Evolutionary conservation across 768 basidiomycete species (phyloP), one percentile per base, ranked within the genome.

Genomic region (Agaricus blazei): DNA sequence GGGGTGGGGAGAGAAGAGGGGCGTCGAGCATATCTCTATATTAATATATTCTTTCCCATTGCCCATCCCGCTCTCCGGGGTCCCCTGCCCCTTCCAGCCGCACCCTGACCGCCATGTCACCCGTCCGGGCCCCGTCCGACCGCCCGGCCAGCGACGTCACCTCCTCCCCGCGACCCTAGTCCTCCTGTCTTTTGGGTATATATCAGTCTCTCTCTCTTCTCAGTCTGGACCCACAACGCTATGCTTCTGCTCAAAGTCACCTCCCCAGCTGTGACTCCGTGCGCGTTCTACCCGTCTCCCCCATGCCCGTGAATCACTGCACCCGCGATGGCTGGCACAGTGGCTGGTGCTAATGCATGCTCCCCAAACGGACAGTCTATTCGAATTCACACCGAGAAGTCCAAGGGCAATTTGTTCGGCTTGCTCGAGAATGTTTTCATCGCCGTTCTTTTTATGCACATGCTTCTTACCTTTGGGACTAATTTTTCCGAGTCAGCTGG

Each of bases 1-100:
- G 61, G 62, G 58, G 59, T 54, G 59, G 64, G 56, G 58, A 64
- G 60, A 62, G 63, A 60, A 62, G 34, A 34, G 57, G 60, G 60
- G 58, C 54, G 48, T 55, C 55, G 56, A 55, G 38, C 19, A 55
- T 29, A 56, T 42, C 37, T 45, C 28, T 36, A 48, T 47, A 37
- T 54, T 41, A 48, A 31, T 52, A 44, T 48, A 43, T 42, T 49
- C 12, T 12, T 43, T 49, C 26, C 26, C 23, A 40, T 41, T 4
- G 7, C 37, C 12, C 24, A 19, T 12, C 50, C 40, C 40, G 12
- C 31, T 28, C 50, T 34, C 50, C 34, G 55, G 55, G 55, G 42
- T 51, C 50, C 49, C 24, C 36, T 29, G 34, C 52, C 46, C 26
- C 51, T 38, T 46, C 37, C 51, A 51, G 53, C 62, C 65, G 62